A percentile compares a stretch with the other conserved stretches of the same genome.
Conservation (phyloP, 495 filamentous ascomycete genomes). For the Rhizodiscina lignyota region DNA sequence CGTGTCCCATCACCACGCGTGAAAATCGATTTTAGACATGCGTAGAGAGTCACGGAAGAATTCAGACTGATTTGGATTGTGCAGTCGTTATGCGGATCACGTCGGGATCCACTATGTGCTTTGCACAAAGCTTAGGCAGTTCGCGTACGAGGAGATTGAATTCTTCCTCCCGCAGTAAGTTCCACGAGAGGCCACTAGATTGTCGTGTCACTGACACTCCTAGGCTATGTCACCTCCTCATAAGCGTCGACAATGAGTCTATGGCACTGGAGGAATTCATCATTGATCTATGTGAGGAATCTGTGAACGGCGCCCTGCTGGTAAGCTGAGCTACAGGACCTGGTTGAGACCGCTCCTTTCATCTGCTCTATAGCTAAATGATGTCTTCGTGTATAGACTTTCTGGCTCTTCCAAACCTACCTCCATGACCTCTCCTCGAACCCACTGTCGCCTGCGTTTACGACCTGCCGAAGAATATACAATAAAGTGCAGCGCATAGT, state of each 20-base stretch:
- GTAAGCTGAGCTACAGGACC: constrained; percentile 30
- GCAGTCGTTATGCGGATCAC: constrained; percentile 63
- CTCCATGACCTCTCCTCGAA: constrained; percentile 54
- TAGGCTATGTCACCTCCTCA: constrained; percentile 63
- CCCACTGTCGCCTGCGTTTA: constrained; percentile 50
- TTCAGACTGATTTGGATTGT: no score
- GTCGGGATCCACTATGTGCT: constrained; percentile 68
- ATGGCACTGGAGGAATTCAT: constrained; percentile 73
- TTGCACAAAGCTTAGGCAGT: constrained; percentile 63
- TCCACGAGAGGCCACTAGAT: no score
- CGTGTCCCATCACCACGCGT: not conserved
- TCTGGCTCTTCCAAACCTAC: constrained; percentile 72
- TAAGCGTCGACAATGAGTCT: constrained; percentile 67
- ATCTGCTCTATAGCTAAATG: constrained; percentile 4
- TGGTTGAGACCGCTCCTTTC: not conserved
- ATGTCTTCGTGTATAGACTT: constrained; percentile 52
- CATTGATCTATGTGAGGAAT: constrained; percentile 63
- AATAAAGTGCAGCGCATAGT: constrained; percentile 70
- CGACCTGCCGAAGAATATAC: constrained; percentile 56
- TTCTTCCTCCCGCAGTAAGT: constrained; percentile 70
- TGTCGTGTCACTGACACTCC: constrained; percentile 9
- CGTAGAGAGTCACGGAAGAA: no score
- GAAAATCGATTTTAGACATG: no score
- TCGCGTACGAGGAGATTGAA: constrained; percentile 68
- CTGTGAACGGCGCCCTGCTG: constrained; percentile 57